Evolutionary conservation across 768 basidiomycete genomes (phyloP), one percentile per base, ranked within the genome.

Genomic region (Phanerodontia chrysosporium): DNA sequence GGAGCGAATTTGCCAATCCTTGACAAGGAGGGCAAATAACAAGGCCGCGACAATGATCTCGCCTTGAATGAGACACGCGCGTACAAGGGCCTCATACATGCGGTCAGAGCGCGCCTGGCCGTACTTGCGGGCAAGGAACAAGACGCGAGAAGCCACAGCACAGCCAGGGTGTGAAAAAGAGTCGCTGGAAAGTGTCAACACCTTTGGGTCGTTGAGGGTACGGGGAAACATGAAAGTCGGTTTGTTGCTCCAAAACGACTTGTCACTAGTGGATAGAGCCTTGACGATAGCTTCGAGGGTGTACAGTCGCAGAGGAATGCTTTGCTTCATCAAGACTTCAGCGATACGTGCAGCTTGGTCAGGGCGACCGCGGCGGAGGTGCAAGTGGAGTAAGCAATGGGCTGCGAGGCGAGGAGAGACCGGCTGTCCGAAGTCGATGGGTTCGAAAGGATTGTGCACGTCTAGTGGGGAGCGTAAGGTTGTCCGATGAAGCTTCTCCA

Each of bases 31-130:
- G 1, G 80, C 86, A 57, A 92, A 89, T 5, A 91, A 72, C 27
- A 92, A 72, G 1, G 87, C 85, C 0, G 83, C 90, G n/a, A 89
- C 76, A 42, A 92, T 78, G 51, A 93, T 84, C 67, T 93, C 91
- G 25, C 89, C 89, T 51, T 92, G 89, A 39, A 90, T 68, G 21
- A 93, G 74, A 57, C 86, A 88, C 9, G 85, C 78, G 3, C 80
- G 74, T 62, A 92, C 76, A 51, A 90, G 70, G 1, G 76, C 75
- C 53, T 79, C 78, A 66, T 84, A 89, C 77, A 89, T 83, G 29
- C 75, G 73, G n/a, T 80, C 72, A 1, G 83, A 82, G 45, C 85
- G 80, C 29, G 78, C 74, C 52, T 83, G 82, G 28, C 83, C 77
- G 45, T 80, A 78, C 44, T 76, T 69, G n/a, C 82, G 78, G 0